A percentile compares a stretch with the other conserved stretches of the same genome.
These are phyloP conservation scores for Grosmannia clavigera DNA, from an alignment of 2,329 filamentous ascomycete species.

Conservation along the genomic window DNA sequence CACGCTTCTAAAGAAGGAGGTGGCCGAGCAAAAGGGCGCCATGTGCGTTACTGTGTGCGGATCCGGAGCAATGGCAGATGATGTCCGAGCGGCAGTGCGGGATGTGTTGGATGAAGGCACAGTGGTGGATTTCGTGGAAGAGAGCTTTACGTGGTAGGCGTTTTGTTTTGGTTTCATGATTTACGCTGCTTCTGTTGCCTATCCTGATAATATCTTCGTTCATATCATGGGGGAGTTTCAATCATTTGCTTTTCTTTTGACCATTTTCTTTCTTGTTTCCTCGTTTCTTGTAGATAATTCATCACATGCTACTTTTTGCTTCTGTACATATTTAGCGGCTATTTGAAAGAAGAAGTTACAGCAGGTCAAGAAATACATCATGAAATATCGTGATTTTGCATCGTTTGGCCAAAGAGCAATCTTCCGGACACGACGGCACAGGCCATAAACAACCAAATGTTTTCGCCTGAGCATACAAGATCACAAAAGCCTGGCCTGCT, in stretches of 20 bases:
- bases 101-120: slow-evolving; percentile 45
- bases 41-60: slow-evolving; percentile 80
- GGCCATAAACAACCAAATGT: too few species aligned
- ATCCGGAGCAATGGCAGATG: slow-evolving; percentile 61
- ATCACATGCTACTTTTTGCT: too few species aligned
- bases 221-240: background rate
- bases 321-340: too few species aligned
- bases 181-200: background rate
- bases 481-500: background rate
- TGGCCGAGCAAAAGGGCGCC: slow-evolving; percentile 69
- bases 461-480: background rate
- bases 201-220: background rate
- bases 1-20: slow-evolving; percentile 69
- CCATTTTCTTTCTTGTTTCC: too few species aligned
- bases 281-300: too few species aligned
- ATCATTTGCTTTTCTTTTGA: too few species aligned
- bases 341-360: too few species aligned
- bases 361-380: too few species aligned
- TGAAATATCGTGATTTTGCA: too few species aligned
- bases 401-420: too few species aligned
- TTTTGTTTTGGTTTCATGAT: background rate
- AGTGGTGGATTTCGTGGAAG: slow-evolving; percentile 64
- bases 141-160: slow-evolving; percentile 58
- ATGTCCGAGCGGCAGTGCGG: slow-evolving; percentile 58
- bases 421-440: too few species aligned